Evolutionary conservation across 2,329 filamentous ascomycete genomes (phyloP).

Genomic region (Ophiostoma sp.): DNA sequence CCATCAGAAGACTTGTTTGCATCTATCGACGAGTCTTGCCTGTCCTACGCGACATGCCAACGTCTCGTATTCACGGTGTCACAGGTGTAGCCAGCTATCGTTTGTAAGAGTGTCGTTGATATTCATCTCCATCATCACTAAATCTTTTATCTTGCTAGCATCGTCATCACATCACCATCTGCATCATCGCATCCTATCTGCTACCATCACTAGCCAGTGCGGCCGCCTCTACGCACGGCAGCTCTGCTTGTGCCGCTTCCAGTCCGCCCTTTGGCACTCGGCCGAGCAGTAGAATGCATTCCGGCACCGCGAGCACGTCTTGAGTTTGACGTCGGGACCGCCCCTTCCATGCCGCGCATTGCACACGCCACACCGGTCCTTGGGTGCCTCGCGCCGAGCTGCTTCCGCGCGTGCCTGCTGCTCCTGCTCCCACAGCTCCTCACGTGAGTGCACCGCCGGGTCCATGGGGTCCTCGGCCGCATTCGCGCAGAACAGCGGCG

Average conservation of each 20-base stretch:
- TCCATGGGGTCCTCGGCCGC: not conserved
- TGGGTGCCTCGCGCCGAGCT: not conserved
- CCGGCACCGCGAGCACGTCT: constrained; percentile 36
- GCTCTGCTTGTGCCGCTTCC: constrained; percentile 46
- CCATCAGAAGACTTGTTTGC: too few species aligned
- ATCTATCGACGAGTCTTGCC: not conserved
- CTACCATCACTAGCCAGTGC: too few species aligned
- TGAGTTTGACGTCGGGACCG: constrained; percentile 29
- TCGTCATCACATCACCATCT: not conserved
- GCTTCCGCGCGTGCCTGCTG: not conserved
- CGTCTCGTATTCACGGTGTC: constrained; percentile 3
- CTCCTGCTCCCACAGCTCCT: not conserved
- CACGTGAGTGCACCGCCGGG: not conserved
- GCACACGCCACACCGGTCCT: constrained; percentile 30
- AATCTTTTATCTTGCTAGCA: too few species aligned
- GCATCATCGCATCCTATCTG: not conserved
- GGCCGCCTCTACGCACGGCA: constrained; percentile 30
- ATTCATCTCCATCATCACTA: too few species aligned
- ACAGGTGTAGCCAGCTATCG: too few species aligned
- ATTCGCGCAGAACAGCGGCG: constrained; percentile 39
- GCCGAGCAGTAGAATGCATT: constrained; percentile 45
- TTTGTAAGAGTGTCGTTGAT: too few species aligned
- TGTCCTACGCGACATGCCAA: constrained; percentile 9
- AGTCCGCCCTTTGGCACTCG: constrained; percentile 50
- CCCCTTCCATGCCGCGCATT: constrained; percentile 32